phyloP scores from a whole-genome alignment of 306 rosid species.

The Cucurbita ficifolia region DNA sequence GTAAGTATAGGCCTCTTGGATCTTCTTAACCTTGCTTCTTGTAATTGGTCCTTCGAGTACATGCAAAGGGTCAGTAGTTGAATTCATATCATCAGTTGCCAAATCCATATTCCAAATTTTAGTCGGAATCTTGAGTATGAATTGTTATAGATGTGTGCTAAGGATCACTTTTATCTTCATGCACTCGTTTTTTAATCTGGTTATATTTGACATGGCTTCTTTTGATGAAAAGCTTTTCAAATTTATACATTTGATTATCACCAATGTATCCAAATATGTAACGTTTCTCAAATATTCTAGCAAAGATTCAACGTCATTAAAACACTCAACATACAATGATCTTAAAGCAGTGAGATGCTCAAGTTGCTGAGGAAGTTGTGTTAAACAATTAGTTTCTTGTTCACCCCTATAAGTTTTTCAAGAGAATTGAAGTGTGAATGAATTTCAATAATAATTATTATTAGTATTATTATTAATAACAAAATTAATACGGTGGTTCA shows the following conservation, averaged over 20 bases:
- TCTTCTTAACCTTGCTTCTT: too few relatives aligned
- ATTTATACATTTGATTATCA: background rate
- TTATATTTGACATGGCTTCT: background rate
- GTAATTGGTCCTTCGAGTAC: too few relatives aligned
- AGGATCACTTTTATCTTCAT: too few relatives aligned
- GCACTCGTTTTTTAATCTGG: background rate
- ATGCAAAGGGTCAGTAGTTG: too few relatives aligned
- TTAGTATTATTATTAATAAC: too few relatives aligned
- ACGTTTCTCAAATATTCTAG: background rate
- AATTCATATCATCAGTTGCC: too few relatives aligned
- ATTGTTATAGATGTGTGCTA: too few relatives aligned
- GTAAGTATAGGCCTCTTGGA: too few relatives aligned
- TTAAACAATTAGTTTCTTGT: background rate
- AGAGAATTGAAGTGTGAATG: background rate
- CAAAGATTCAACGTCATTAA: background rate
- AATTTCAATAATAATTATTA: background rate
- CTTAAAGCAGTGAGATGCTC: background rate
- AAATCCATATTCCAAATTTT: too few relatives aligned
- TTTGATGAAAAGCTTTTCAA: background rate
- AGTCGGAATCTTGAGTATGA: too few relatives aligned
- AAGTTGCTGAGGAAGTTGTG: background rate
- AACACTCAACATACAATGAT: background rate
- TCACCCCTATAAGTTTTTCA: background rate
- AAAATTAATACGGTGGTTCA: too few relatives aligned
- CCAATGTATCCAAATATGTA: background rate